Evolutionary conservation across 352 stramenopile species (phyloP).

Genomic region (Phytophthora tubulina): DNA sequence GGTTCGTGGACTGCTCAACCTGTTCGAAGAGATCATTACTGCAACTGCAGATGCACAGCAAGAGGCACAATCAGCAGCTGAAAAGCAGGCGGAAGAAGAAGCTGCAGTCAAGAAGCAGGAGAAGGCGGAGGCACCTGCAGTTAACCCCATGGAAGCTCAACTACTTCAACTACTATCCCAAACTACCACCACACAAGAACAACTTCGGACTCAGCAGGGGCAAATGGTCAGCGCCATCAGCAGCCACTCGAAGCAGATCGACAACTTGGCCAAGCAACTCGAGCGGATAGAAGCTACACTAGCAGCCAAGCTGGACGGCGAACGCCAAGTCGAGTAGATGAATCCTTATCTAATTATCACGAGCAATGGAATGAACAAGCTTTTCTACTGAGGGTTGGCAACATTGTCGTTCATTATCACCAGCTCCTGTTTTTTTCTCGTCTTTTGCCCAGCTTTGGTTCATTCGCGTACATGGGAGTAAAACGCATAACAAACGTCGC

Average conservation of each 20-base stretch:
- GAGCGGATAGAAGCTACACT: slow-evolving; percentile 82
- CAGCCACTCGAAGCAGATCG: slow-evolving; percentile 84
- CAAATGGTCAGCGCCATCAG: slow-evolving; percentile 86
- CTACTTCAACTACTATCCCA: slow-evolving; percentile 82
- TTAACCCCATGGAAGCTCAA: slow-evolving; percentile 78
- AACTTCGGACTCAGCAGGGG: slow-evolving; percentile 80
- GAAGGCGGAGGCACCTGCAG: slow-evolving; percentile 32
- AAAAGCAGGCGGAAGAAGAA: slow-evolving; percentile 23
- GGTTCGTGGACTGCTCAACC: slow-evolving; percentile 75
- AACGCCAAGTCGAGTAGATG: slow-evolving; percentile 21
- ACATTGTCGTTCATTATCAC: slow-evolving; percentile 38
- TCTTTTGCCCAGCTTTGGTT: slow-evolving; percentile 27
- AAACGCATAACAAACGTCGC: slow-evolving; percentile 34
- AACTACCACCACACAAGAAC: slow-evolving; percentile 83
- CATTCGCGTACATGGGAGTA: slow-evolving; percentile 30
- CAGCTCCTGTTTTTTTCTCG: slow-evolving; percentile 18
- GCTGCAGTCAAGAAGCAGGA: slow-evolving; percentile 27
- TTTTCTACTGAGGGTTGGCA: slow-evolving; percentile 16
- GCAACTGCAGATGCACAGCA: slow-evolving; percentile 36
- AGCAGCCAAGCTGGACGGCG: slow-evolving; percentile 58
- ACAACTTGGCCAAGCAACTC: slow-evolving; percentile 81
- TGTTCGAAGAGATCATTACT: slow-evolving; percentile 77
- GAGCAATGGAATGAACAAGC: slow-evolving; percentile 15
- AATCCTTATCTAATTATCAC: slow-evolving; percentile 35
- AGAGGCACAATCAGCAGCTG: slow-evolving; percentile 27